Base-by-base conservation (phyloP, 2,329 filamentous ascomycete species). In the Beauveria asiatica region DNA sequence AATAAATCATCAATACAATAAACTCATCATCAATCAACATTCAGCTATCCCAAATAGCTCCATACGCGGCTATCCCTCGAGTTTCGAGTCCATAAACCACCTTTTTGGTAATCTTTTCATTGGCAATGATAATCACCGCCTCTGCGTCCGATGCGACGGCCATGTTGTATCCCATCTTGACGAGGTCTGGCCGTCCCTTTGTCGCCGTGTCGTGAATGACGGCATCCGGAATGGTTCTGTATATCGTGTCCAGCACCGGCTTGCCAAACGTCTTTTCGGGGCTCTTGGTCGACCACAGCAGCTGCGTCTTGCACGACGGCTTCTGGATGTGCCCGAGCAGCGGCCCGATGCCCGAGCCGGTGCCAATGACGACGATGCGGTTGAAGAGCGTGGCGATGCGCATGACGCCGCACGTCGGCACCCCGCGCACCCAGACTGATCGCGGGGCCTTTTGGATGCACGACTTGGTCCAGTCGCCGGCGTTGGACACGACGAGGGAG, bases 81-180 rank as follows among this genome's bases (percentile, higher is more conserved):
- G 77, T 79, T 73, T 90, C 86, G 55, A 92, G 73, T 9, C 81
- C 85, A 68, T 85, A 88, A 0, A 91, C 87, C 1, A 91, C 78
- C 73, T 83, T 83, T 67, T 79, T 80, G 19, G 87, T 90, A 39
- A 90, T 79, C 60, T 73, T 79, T 61, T 85, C 83, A 69, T 91
- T 92, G 59, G 84, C 85, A 66, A 92, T 86, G 62, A 90, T 80
- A 67, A 90, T 85, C 42, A 90, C 86, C 2, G 87, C 88, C 76
- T 91, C 87, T 1, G 86, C 74, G 9, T 75, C 72, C 65, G 81
- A 85, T 44, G 80, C 77, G 50, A 83, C 74, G 13, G 76, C 76
- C 30, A 86, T 67, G 69, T 89, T 80, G 68, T 74, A 80, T 4
- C 74, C 74, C 71, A 78, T 77, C 50, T 69, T 69, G 16, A 78